Conservation (phyloP, 495 filamentous ascomycete genomes). For the Chlorociboria aeruginascens region DNA sequence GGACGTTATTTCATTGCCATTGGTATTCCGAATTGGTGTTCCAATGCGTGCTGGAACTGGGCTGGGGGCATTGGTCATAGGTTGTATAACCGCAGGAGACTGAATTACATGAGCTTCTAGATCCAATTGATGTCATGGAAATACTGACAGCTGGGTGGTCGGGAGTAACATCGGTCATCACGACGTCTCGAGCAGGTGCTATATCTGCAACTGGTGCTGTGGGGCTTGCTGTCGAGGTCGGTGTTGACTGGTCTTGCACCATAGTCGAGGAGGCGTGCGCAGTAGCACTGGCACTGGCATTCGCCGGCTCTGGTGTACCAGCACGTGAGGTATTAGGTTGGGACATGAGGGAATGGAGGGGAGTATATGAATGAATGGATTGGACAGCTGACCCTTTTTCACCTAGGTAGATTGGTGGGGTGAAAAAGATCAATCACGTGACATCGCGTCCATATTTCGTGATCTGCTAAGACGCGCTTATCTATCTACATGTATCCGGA, state of each 20-base stretch:
- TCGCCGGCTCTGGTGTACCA: slow-evolving; percentile 1
- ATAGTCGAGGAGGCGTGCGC: slow-evolving; percentile 9
- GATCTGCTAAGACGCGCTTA: no score
- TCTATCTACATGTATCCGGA: no score
- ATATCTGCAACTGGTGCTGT: neutral
- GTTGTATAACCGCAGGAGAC: slow-evolving; percentile 12
- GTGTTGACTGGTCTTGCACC: slow-evolving; percentile 6
- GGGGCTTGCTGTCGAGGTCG: slow-evolving; percentile 3
- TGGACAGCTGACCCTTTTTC: neutral
- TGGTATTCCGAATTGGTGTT: slow-evolving; percentile 16
- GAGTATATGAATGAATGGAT: neutral
- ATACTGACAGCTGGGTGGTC: slow-evolving; percentile 13
- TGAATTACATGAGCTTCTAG: slow-evolving; percentile 3
- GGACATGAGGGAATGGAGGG: slow-evolving; percentile 3
- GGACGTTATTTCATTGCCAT: slow-evolving; percentile 15
- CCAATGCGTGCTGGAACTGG: slow-evolving; percentile 16
- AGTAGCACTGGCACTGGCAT: slow-evolving; percentile 1
- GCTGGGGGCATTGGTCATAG: slow-evolving; percentile 14
- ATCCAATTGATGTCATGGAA: neutral
- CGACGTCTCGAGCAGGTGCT: slow-evolving; percentile 11
- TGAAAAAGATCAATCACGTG: slow-evolving; percentile 1
- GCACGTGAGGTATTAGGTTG: slow-evolving; percentile 5
- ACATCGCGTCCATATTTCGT: neutral
- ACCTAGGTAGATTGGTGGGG: neutral
- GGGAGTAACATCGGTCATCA: slow-evolving; percentile 22